These are phyloP conservation scores for Neophaeococcomyces aloes DNA, from an alignment of 2,329 filamentous ascomycete species.

Conservation along the genomic window DNA sequence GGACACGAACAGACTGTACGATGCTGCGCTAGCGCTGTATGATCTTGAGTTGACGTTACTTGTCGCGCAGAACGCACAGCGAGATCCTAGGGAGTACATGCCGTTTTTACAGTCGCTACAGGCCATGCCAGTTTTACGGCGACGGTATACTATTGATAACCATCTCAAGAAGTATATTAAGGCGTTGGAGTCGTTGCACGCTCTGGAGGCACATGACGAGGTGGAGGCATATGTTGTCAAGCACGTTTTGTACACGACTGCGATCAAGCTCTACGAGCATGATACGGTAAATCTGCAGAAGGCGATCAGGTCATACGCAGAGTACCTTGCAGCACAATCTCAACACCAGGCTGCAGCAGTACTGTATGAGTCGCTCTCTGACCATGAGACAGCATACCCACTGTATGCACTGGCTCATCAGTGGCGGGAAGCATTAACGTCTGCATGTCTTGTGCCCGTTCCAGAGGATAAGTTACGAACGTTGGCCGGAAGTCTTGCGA, in stretches of 20 bases:
- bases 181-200: conserved; percentile 65
- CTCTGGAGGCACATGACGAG: conserved; percentile 65
- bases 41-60: conserved; percentile 80
- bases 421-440: conserved; percentile 85
- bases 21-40: conserved; percentile 81
- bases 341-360: conserved; percentile 78
- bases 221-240: conserved; percentile 66
- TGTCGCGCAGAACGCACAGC: conserved; percentile 90
- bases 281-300: conserved; percentile 54
- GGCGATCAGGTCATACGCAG: conserved; percentile 69
- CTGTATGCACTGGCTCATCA: conserved; percentile 75
- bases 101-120: conserved; percentile 87
- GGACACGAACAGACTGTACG: conserved; percentile 84
- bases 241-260: conserved; percentile 66
- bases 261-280: conserved; percentile 75
- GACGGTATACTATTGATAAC: conserved; percentile 79
- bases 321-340: conserved; percentile 62
- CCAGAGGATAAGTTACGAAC: conserved; percentile 49
- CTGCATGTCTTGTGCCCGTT: conserved; percentile 59
- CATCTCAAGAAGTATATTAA: conserved; percentile 67
- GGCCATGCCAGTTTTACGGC: conserved; percentile 56
- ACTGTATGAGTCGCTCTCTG: conserved; percentile 71
- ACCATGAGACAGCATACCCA: conserved; percentile 63
- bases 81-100: conserved; percentile 88
- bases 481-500: conserved; percentile 64